Evolutionary conservation across 2,329 filamentous ascomycete species (phyloP).

Genomic region (Pochonia chlamydosporia): DNA sequence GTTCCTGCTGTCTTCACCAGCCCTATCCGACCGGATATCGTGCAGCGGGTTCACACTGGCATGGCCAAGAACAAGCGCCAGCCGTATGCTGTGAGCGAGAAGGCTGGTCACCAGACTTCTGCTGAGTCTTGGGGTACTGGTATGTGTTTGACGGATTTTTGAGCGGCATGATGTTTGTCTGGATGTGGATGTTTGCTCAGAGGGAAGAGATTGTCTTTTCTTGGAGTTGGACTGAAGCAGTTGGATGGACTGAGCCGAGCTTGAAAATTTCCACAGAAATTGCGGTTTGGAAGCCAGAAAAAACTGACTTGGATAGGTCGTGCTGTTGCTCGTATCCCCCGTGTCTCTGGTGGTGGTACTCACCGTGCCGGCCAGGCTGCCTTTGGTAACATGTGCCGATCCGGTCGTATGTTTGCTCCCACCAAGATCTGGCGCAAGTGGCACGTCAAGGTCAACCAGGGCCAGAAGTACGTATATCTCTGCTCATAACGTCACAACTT

Average conservation of each 20-base stretch:
- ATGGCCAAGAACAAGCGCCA: slow-evolving; percentile 99
- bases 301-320: slow-evolving; percentile 57
- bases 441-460: slow-evolving; percentile 99
- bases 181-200: background rate
- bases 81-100: slow-evolving; percentile 99
- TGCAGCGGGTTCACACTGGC: slow-evolving; percentile 97
- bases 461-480: slow-evolving; percentile 70
- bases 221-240: background rate
- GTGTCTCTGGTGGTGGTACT: slow-evolving; percentile 99
- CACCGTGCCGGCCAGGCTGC: slow-evolving; percentile 99
- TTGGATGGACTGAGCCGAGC: background rate
- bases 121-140: slow-evolving; percentile 99
- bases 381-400: slow-evolving; percentile 99
- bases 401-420: slow-evolving; percentile 99
- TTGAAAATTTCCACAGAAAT: background rate
- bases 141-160: slow-evolving; percentile 43
- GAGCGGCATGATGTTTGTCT: background rate
- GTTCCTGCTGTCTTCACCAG: slow-evolving; percentile 95
- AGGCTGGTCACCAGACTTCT: slow-evolving; percentile 99
- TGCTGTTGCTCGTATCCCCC: slow-evolving; percentile 99
- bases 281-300: background rate
- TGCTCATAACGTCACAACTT: background rate
- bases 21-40: slow-evolving; percentile 97
- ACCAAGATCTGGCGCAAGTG: slow-evolving; percentile 99
- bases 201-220: background rate